A percentile compares a stretch with the other conserved stretches of the same genome.
Conservation (phyloP, 1,284 basidiomycete species). For the Ceratobasidium sp. region DNA sequence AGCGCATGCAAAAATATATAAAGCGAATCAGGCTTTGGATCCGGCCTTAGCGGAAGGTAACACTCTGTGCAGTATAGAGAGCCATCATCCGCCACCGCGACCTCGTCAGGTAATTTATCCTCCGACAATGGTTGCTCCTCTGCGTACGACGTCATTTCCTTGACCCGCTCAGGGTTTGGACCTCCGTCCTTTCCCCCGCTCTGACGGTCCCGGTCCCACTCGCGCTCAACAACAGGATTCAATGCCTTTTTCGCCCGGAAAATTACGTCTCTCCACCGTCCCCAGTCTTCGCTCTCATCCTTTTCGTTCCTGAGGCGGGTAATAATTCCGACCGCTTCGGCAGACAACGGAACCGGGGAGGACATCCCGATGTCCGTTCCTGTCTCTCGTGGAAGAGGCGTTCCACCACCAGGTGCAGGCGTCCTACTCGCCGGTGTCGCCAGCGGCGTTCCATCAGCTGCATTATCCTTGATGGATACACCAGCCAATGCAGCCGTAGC, state of each 20-base stretch:
- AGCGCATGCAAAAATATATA: constrained; percentile 95
- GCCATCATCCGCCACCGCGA: constrained; percentile 36
- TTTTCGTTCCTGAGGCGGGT: constrained; percentile 85
- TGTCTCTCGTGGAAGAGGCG: constrained; percentile 76
- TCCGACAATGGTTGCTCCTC: constrained; percentile 12
- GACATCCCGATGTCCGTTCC: constrained; percentile 89
- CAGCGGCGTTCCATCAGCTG: constrained; percentile 29
- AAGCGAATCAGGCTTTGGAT: constrained; percentile 86
- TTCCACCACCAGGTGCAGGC: constrained; percentile 43
- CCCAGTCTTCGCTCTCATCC: constrained; percentile 93
- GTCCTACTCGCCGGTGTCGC: background rate
- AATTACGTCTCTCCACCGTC: constrained; percentile 84
- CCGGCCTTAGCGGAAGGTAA: constrained; percentile 87
- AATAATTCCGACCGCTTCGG: constrained; percentile 84
- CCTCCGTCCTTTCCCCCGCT: background rate
- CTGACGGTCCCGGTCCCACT: constrained; percentile 11
- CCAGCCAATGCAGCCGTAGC: constrained; percentile 14
- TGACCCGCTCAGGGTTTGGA: background rate
- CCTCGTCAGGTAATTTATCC: constrained; percentile 29
- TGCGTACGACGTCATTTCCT: constrained; percentile 15
- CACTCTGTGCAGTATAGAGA: constrained; percentile 80
- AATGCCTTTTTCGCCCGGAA: constrained; percentile 68
- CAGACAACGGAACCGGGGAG: constrained; percentile 83
- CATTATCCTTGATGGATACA: constrained; percentile 11
- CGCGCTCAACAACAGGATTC: constrained; percentile 30